phyloP scores from a whole-genome alignment of 2,329 filamentous ascomycete genomes.

The Aspergillus pseudonomiae region DNA sequence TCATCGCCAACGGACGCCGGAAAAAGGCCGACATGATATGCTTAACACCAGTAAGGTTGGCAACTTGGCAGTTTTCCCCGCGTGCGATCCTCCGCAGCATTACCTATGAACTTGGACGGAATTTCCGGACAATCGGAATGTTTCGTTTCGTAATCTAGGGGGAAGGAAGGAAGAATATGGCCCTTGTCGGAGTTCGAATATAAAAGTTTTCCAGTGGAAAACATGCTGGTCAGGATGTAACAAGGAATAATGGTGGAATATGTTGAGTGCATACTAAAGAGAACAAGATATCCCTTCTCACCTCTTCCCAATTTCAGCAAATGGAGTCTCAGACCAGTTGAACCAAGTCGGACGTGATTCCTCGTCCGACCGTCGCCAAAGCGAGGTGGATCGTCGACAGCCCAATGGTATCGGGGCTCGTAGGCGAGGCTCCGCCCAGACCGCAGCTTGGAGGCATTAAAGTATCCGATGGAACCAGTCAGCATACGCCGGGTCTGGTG shows the following conservation, averaged over 20 bases:
- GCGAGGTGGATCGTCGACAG: constrained; percentile 21
- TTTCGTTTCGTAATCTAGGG: not conserved
- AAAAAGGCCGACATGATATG: constrained; percentile 35
- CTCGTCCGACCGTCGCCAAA: constrained; percentile 16
- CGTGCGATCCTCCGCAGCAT: constrained; percentile 21
- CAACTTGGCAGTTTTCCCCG: constrained; percentile 29
- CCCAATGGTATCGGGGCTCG: constrained; percentile 17
- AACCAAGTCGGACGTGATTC: constrained; percentile 8
- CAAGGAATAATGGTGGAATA: not conserved
- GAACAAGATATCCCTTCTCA: not conserved
- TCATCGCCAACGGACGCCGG: constrained; percentile 26
- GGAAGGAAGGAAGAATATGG: not conserved
- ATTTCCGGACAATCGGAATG: not conserved
- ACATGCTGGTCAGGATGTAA: not conserved
- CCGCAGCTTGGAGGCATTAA: constrained; percentile 27
- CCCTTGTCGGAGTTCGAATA: not conserved
- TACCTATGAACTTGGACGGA: not conserved
- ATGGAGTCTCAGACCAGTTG: constrained; percentile 8
- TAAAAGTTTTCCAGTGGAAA: not conserved
- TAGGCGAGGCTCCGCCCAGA: constrained; percentile 26
- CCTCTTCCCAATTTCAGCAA: constrained; percentile 2
- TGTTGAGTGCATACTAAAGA: not conserved
- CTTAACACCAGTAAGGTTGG: constrained; percentile 45
- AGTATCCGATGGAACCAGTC: constrained; percentile 20
- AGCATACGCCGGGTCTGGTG: constrained; percentile 5